Base-by-base conservation (phyloP, 371 early-diverging fungal species). In the Coemansia sp. region DNA sequence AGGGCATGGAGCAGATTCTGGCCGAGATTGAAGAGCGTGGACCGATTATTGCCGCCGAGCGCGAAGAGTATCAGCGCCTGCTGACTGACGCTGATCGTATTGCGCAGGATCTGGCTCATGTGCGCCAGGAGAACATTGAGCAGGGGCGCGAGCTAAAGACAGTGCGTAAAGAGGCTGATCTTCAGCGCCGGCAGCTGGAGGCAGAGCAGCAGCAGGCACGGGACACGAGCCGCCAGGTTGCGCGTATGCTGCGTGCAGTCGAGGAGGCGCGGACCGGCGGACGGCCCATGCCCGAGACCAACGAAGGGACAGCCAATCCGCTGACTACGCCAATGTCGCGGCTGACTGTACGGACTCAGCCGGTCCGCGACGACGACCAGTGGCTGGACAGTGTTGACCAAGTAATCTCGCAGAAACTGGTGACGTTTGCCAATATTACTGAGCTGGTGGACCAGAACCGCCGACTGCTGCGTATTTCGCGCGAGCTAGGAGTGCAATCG, bases 371-470 rank as follows among this genome's bases (percentile, higher is more conserved):
- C 25, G 77, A 68, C 25, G 74, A 67, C 40, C 52, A 62, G 50
- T 56, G 62, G 67, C 68, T 73, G 42, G 66, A 55, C 61, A 73
- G 72, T 14, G 81, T 72, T 14, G 75, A 80, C 42, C 61, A 55
- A 48, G 82, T 85, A 23, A 86, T 86, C 54, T 69, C 80, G 25
- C 79, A 84, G 28, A 82, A 84, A 44, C 73, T 87, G 18, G 82
- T 84, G 16, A 66, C 83, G 6, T 87, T 87, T 67, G 64, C 74
- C 1, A 80, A 85, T n/a, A 62, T 87, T n/a, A 73, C 71, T 33
- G 86, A 84, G 26, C 61, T 87, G 28, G 86, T 84, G 47, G 78
- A 78, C 23, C 87, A 87, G 68, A 87, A 87, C 82, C 84, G 84
- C 59, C 71, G 84, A 9, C 84, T 87, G 50, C 78, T 87, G 42